These are phyloP conservation scores for Breviolum minutum DNA, from an alignment of 73 alveolate genomes.

Conservation along the genomic window DNA sequence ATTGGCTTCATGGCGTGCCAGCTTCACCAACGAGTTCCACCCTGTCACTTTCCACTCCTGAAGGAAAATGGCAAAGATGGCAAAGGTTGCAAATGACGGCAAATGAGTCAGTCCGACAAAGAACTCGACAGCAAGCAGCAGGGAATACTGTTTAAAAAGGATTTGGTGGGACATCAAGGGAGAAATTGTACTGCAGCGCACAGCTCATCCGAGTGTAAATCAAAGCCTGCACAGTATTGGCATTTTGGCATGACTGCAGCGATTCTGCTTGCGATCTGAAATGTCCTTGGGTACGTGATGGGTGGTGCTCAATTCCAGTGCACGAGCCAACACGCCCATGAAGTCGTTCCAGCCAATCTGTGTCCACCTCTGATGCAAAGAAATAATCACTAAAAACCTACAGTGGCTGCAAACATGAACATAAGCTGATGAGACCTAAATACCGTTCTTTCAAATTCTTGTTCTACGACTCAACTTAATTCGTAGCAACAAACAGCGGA, in stretches of 20 bases:
- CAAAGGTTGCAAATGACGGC: no score
- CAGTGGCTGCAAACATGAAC: no score
- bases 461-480: background rate
- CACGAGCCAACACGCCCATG: conserved; percentile 93
- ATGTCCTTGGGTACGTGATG: conserved; percentile 77
- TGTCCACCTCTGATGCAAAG: conserved; percentile 42
- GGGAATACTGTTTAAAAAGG: no score
- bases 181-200: no score
- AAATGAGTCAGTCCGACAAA: no score
- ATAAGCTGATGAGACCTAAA: no score
- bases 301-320: conserved; percentile 67
- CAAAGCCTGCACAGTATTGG: no score
- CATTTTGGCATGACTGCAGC: background rate
- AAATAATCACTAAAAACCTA: background rate
- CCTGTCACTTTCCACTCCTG: conserved; percentile 88
- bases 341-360: conserved; percentile 78
- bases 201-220: no score
- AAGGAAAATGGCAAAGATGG: no score
- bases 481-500: background rate
- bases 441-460: no score
- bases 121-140: no score
- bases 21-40: conserved; percentile 67
- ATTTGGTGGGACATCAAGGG: no score
- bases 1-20: conserved; percentile 78
- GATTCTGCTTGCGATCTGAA: background rate